Evolutionary conservation across 2,329 filamentous ascomycete genomes (phyloP), one percentile per base, ranked within the genome.

Genomic region (Lasiodiplodia hormozganensis): DNA sequence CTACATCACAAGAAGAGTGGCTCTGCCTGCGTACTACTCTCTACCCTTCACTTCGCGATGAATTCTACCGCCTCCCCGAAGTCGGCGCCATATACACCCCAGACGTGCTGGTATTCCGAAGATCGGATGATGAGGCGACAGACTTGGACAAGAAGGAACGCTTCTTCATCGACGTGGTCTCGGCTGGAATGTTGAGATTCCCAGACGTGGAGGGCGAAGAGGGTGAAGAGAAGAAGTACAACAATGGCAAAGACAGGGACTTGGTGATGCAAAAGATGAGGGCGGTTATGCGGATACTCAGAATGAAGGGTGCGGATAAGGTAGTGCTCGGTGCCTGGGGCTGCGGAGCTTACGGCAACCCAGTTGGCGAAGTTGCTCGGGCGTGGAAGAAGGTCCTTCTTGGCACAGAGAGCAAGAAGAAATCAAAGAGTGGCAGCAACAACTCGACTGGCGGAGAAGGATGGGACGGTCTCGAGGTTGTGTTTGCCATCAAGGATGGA

Each of bases 251-350:
- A 54, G 87, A 90, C 68, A 79, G 85, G 1, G 85, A 87, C 49
- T 70, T 85, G 10, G 83, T 83, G 0, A 72, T 83, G 31, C 76
- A 77, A 7, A 90, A 90, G 77, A 90, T 91, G 83, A 81, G 81
- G 31, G 82, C 81, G 6, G 87, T 89, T 1, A 73, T 90, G 75
- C 81, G 87, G 1, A 84, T 90, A 4, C 80, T 82, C 2, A 75
- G 80, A 10, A 73, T 77, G 1, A 83, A 82, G 68, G 84, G 85
- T 0, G 80, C 81, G 4, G 80, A 77, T 47, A 83, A 79, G 67
- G 72, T 90, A 0, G 85, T 91, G 0, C 79, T 90, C 0, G 89
- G 89, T 0, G 88, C 88, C 0, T 90, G 88, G 87, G 89, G 89
- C 0, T 90, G 88, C 69, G 88, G 88, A 2, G 87, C 87, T 0